Percentiles rank a stretch among this genome's conserved stretches.
These are phyloP conservation scores for Sanghuangporus baumii DNA, from an alignment of 1,284 basidiomycete species.

Conservation along the genomic window DNA sequence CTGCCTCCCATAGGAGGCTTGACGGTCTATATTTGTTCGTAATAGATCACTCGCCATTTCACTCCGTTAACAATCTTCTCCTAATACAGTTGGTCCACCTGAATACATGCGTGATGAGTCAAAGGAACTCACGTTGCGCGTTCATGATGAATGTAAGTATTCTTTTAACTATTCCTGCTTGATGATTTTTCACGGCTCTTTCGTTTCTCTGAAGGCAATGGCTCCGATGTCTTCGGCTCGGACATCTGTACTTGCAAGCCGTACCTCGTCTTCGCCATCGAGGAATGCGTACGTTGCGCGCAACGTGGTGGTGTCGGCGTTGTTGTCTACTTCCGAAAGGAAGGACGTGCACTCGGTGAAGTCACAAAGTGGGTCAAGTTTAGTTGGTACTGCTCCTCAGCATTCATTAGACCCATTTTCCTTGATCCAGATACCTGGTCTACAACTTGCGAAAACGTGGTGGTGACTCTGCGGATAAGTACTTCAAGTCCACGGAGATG, in stretches of 20 bases:
- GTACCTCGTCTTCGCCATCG: slow-evolving; percentile 89
- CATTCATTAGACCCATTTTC: not conserved
- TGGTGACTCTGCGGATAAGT: slow-evolving; percentile 87
- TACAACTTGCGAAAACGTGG: slow-evolving; percentile 96
- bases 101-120: slow-evolving; percentile 72
- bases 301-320: slow-evolving; percentile 90
- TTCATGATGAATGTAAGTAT: slow-evolving; percentile 86
- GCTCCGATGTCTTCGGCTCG: slow-evolving; percentile 84
- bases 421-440: slow-evolving; percentile 63
- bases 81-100: slow-evolving; percentile 68
- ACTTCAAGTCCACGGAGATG: slow-evolving; percentile 91
- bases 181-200: slow-evolving; percentile 1
- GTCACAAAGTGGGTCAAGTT: slow-evolving; percentile 69
- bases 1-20: slow-evolving; percentile 90
- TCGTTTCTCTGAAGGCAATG: slow-evolving; percentile 48
- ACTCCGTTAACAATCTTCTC: not conserved
- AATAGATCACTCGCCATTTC: slow-evolving; percentile 9
- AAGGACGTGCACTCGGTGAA: slow-evolving; percentile 89
- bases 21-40: slow-evolving; percentile 88
- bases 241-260: slow-evolving; percentile 96
- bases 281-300: slow-evolving; percentile 84
- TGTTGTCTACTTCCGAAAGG: slow-evolving; percentile 93
- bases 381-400: not conserved
- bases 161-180: slow-evolving; percentile 21
- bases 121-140: slow-evolving; percentile 87